Evolutionary conservation across 495 filamentous ascomycete species (phyloP), one percentile per base, ranked within the genome.

Genomic region (Hypoxylon fuscum): DNA sequence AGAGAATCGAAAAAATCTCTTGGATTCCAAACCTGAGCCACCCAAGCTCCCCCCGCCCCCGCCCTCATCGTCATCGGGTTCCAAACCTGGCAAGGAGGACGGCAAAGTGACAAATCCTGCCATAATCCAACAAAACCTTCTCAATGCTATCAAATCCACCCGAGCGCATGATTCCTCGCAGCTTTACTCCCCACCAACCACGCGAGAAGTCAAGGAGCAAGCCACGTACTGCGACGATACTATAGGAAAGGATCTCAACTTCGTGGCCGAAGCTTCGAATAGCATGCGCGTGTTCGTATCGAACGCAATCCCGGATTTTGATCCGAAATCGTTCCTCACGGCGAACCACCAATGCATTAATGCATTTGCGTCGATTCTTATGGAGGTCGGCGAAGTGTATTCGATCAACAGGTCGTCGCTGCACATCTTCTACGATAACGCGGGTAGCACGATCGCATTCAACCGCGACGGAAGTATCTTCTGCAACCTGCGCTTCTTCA

Each of bases 401-500:
- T 77, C 82, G 9, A 78, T 97, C 22, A 68, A 79, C 2, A 71
- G 76, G 8, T 76, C 83, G 34, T 78, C 80, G 20, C 61, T 97
- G 38, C 93, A 96, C 71, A 88, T 98, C 58, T 97, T 93, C 80
- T 93, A 92, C 62, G 93, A 97, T 59, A 83, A 88, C 15, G 75
- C 77, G 7, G 88, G 91, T 7, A 83, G 81, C 60, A 91, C 92
- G 1, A 96, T 99, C 57, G 95, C 96, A 0, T 99, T 99, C 82
- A 99, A 98, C 69, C 79, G 80, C 18, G 82, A 82, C 35, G 93
- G 93, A 42, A 89, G 87, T 64, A 84, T 98, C 27, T 98, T 98
- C 79, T 97, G 92, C 81, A 99, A 98, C 68, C 84, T 93, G 60
- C 81, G 90, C 29, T 97, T 91, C 76, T 98, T 93, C 65, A 80